phyloP scores from a whole-genome alignment of 352 stramenopile species.

The Phytophthora kernoviae region DNA sequence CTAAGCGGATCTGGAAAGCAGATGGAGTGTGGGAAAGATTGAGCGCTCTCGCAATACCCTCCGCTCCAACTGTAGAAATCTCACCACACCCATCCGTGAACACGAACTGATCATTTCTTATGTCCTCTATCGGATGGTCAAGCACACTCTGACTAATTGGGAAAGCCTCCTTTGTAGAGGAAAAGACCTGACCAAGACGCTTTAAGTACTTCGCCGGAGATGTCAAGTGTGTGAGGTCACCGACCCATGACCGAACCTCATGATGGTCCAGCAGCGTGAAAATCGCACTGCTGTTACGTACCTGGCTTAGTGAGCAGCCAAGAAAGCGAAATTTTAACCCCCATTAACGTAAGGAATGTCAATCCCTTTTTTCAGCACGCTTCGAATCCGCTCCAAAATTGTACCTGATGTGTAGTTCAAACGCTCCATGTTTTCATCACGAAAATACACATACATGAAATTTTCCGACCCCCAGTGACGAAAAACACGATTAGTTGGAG shows the following conservation, averaged over 20 bases:
- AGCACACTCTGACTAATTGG: constrained; percentile 48
- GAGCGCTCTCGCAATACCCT: constrained; percentile 42
- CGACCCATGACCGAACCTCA: constrained; percentile 59
- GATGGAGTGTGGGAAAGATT: constrained; percentile 49
- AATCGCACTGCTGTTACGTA: constrained; percentile 72
- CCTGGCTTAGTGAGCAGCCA: constrained; percentile 75
- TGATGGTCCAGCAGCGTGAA: constrained; percentile 69
- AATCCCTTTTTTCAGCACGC: constrained; percentile 47
- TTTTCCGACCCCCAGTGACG: constrained; percentile 67
- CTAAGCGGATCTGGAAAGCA: constrained; percentile 78
- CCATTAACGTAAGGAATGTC: constrained; percentile 33
- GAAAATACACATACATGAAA: constrained; percentile 88
- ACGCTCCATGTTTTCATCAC: constrained; percentile 77
- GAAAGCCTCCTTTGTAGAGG: constrained; percentile 64
- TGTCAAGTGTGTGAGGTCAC: constrained; percentile 54
- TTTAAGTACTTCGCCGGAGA: constrained; percentile 80
- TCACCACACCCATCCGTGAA: constrained; percentile 84
- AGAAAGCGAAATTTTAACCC: constrained; percentile 58
- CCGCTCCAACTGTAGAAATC: constrained; percentile 45
- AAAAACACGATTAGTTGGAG: constrained; percentile 72
- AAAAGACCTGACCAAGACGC: constrained; percentile 76
- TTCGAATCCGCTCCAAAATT: constrained; percentile 46
- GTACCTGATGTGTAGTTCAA: constrained; percentile 54
- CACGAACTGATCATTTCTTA: constrained; percentile 43
- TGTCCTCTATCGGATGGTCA: constrained; percentile 49